Percentiles rank a stretch among this genome's conserved stretches.
Evolutionary conservation across 2,329 filamentous ascomycete genomes (phyloP).

Genomic region (Canariomyces notabilis): DNA sequence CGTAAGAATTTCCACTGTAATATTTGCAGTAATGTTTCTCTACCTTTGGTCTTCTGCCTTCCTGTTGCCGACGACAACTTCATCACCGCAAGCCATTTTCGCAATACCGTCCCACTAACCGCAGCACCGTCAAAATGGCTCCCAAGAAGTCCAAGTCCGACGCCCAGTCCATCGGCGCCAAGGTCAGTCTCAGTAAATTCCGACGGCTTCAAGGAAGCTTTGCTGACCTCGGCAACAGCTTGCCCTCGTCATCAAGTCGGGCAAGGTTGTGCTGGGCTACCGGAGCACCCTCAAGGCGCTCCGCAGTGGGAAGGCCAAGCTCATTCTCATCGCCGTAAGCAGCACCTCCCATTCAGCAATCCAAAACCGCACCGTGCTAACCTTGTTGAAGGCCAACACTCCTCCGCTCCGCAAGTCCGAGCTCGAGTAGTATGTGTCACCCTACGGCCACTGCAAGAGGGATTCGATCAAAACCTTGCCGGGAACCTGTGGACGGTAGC

Average conservation of each 20-base stretch:
- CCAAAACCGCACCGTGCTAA: slow-evolving; percentile 37
- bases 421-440: slow-evolving; percentile 60
- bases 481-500: neutral
- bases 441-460: neutral
- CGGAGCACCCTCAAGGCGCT: slow-evolving; percentile 77
- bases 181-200: slow-evolving; percentile 26
- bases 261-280: slow-evolving; percentile 81
- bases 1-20: slow-evolving; percentile 2
- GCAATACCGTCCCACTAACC: slow-evolving; percentile 13
- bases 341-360: neutral
- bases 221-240: slow-evolving; percentile 30
- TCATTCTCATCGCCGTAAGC: slow-evolving; percentile 55
- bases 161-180: slow-evolving; percentile 63
- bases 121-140: slow-evolving; percentile 53
- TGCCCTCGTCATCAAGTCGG: slow-evolving; percentile 59
- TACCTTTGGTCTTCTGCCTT: slow-evolving; percentile 13
- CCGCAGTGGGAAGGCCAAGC: slow-evolving; percentile 95
- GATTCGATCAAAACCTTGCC: neutral
- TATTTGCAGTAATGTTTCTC: slow-evolving; percentile 16
- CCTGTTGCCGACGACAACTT: slow-evolving; percentile 20
- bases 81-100: slow-evolving; percentile 16
- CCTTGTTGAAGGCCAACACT: slow-evolving; percentile 64
- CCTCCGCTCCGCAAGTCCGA: slow-evolving; percentile 97
- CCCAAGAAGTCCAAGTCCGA: slow-evolving; percentile 78
- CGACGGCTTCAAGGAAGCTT: neutral